Base-by-base conservation (phyloP, 495 filamentous ascomycete species). In the Margaritispora aquatica region DNA sequence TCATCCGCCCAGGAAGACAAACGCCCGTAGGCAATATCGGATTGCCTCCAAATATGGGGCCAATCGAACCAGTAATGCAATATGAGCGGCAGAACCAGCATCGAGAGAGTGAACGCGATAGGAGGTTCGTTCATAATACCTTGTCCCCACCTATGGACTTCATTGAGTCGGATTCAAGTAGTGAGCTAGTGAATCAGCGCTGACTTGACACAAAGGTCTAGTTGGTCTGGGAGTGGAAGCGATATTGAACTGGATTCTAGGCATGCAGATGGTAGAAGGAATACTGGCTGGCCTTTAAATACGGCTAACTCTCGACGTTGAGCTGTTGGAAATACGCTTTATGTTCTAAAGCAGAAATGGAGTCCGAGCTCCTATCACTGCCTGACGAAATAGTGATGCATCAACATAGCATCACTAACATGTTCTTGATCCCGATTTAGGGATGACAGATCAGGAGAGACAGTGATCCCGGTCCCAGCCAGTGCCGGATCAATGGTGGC, bases 61-160 rank as follows among this genome's bases (percentile, higher is more conserved):
- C 9, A 10, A 49, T 29, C 27, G 50, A 59, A 22, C 26, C 51
- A 31, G 50, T 52, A 13, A 47, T 54, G 21, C 31, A 53, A 19
- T 46, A 55, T 23, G 51, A 49, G 34, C 1, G 22, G 24, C 34
- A 44, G 17, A 17, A 44, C 17, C 19, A 17, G 38, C 38, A n/a
- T 44, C 11, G 19, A 7, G 38, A 44, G 8, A 44, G 38, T n/a
- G 38, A 44, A 2, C 38, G 38, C 11, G 38, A 44, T 19, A 55
- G 52, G 59, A 61, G 59, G 53, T 56, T 56, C 46, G 52, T 61
- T 20, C 41, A 27, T 10, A 23, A 49, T 20, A 21, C 23, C 5
- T 34, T 46, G 20, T 17, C 47, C 20, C 20, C 4, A 24, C 47
- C 20, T 19, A 4, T 22, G 11, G 20, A 50, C 20, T 50, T 50